phyloP scores from a whole-genome alignment of 805 yeast species.

The Ogataea trehaloabstinens region DNA sequence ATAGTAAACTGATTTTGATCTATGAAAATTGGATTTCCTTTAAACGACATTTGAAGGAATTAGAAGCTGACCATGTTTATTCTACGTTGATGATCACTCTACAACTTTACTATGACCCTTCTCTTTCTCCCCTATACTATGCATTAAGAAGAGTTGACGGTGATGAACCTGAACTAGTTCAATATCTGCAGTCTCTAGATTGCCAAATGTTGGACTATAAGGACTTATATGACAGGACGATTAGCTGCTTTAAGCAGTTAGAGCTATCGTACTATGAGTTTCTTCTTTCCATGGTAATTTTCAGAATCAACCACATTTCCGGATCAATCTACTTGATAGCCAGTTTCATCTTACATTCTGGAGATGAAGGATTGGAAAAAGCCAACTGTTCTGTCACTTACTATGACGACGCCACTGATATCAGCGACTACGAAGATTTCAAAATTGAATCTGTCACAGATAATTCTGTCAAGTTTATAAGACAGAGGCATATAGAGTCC shows the following conservation, averaged over 20 bases:
- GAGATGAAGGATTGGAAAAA: constrained; percentile 2
- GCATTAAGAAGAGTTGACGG: constrained; percentile 14
- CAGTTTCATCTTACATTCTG: constrained; percentile 9
- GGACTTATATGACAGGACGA: constrained; percentile 13
- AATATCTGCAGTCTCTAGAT: constrained; percentile 10
- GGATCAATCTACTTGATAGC: constrained; percentile 28
- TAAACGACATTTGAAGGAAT: constrained; percentile 9
- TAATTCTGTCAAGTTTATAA: constrained; percentile 20
- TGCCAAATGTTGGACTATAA: constrained; percentile 8
- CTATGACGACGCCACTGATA: constrained; percentile 7
- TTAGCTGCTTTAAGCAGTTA: constrained; percentile 23
- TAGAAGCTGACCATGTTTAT: constrained; percentile 18
- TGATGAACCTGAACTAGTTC: constrained; percentile 10
- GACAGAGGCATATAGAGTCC: constrained; percentile 22
- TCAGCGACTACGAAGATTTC: constrained; percentile 25
- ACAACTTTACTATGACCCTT: constrained; percentile 21
- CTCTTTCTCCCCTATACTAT: constrained; percentile 16
- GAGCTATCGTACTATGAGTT: constrained; percentile 18
- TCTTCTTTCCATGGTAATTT: constrained; percentile 21
- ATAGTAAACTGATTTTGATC: constrained; percentile 14
- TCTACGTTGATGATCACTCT: constrained; percentile 21
- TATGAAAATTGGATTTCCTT: constrained; percentile 26
- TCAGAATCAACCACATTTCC: constrained; percentile 24
- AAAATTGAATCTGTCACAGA: constrained; percentile 18
- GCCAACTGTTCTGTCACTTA: constrained; percentile 20